Base-by-base conservation (phyloP, 208 protist species). In the Leishmania tarentolae region DNA sequence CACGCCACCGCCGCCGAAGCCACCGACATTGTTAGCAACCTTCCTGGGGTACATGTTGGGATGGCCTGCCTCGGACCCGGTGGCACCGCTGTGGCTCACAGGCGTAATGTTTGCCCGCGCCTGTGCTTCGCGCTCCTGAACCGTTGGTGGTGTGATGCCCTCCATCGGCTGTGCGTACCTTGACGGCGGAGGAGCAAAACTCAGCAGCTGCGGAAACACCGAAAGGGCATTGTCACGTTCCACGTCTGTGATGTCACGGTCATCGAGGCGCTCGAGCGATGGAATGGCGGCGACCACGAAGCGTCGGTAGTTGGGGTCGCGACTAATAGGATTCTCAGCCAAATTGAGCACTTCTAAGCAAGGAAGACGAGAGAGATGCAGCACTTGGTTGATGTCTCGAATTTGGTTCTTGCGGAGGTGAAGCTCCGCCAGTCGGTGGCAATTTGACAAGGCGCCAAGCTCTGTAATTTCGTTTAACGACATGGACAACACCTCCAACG, bases 361-460 rank as follows among this genome's bases (percentile, higher is more conserved):
- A 1, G 81, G 85, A 21, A 95, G 81, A 24, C 90, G 86, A 24
- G 85, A 90, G 66, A 98, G 92, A 80, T 97, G 95, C 28, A 97
- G 88, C 3, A 98, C 83, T 72, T 98, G 90, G 79, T 96, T 94
- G 78, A 98, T 88, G 80, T 98, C 95, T 42, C 88, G 75, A 52
- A 98, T 91, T 44, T 90, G 83, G 72, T 98, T 98, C 65, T 87
- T 90, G 70, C 96, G 93, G 8, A 98, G 83, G 86, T 98, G 92
- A 47, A 98, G 73, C 83, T 98, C 94, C 6, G 76, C 77, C 9
- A 98, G 86, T 35, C 84, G 76, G 52, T 57, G 79, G 68, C 93
- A 97, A 74, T 90, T 91, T 42, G 87, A 90, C 40, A 98, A 78
- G 13, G 91, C 93, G 17, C 90, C 90, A 31, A 98, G 76, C 47